Evolutionary conservation across 768 basidiomycete genomes (phyloP).

Genomic region (Boletus fagicola): DNA sequence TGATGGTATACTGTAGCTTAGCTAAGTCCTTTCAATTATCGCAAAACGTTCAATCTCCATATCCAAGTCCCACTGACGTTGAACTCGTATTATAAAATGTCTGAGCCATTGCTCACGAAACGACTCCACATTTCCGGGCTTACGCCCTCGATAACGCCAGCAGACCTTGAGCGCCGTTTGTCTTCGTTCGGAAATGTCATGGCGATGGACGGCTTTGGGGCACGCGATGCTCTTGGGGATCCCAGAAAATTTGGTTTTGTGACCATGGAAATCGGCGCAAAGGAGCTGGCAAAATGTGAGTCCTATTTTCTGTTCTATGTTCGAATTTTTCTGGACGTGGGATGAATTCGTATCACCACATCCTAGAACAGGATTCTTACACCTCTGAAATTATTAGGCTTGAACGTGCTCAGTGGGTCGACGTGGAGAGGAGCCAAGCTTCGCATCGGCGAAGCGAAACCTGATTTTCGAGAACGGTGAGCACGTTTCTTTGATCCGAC

Average conservation of each 20-base stretch:
- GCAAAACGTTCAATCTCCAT: not conserved
- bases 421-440: conserved; percentile 88
- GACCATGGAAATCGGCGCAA: conserved; percentile 62
- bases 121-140: conserved; percentile 75
- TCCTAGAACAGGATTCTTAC: not conserved
- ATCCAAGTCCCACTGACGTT: not conserved
- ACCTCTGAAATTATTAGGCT: conserved; percentile 42
- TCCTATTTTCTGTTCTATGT: conserved; percentile 1
- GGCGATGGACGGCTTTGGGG: conserved; percentile 67
- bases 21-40: conserved; percentile 30
- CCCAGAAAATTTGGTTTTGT: conserved; percentile 73
- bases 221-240: conserved; percentile 59
- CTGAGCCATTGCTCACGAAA: conserved; percentile 42
- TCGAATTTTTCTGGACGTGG: not conserved
- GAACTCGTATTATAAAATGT: too few relatives aligned
- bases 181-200: conserved; percentile 67
- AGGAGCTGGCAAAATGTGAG: conserved; percentile 65
- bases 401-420: conserved; percentile 74
- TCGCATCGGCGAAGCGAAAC: conserved; percentile 80
- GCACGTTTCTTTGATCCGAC: not conserved
- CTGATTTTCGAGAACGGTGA: conserved; percentile 66
- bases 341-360: not conserved
- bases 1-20: not conserved
- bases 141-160: conserved; percentile 57
- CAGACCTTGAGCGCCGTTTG: conserved; percentile 58